Percentiles rank a stretch among this genome's conserved stretches.
phyloP scores from a whole-genome alignment of 768 basidiomycete species.

The Coprinopsis sp. region DNA sequence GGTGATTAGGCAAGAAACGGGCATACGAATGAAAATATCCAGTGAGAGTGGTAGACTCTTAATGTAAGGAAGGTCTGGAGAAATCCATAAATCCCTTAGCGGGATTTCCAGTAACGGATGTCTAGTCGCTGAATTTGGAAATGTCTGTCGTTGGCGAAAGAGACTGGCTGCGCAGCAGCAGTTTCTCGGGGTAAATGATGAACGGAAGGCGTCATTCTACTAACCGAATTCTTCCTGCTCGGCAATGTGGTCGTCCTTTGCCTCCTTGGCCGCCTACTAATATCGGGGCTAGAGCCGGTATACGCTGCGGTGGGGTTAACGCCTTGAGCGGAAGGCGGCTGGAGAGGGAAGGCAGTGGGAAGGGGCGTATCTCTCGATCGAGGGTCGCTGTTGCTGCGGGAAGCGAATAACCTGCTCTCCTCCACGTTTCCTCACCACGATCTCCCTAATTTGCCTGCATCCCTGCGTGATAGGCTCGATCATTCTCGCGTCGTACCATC shows the following conservation, averaged over 20 bases:
- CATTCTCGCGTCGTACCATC: constrained; percentile 44
- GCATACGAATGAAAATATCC: too few relatives aligned
- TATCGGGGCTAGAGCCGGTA: too few relatives aligned
- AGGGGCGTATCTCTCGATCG: constrained; percentile 3
- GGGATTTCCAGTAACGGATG: constrained; percentile 15
- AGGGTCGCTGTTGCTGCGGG: constrained; percentile 3
- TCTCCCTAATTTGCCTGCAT: constrained; percentile 28
- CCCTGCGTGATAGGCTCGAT: constrained; percentile 30
- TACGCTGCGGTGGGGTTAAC: too few relatives aligned
- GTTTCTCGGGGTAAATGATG: neutral
- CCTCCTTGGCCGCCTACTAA: too few relatives aligned
- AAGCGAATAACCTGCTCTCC: constrained; percentile 32
- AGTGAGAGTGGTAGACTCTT: too few relatives aligned
- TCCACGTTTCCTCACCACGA: constrained; percentile 29
- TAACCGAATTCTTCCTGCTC: too few relatives aligned
- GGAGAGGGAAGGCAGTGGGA: neutral
- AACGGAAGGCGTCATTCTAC: too few relatives aligned
- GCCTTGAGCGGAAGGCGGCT: neutral
- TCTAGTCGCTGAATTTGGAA: constrained; percentile 20
- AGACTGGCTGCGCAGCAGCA: neutral
- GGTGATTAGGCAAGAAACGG: too few relatives aligned
- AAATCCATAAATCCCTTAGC: constrained; percentile 1
- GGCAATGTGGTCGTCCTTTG: too few relatives aligned
- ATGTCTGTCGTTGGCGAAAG: constrained; percentile 9
- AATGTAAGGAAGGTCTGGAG: too few relatives aligned